These are phyloP conservation scores for Floccularia luteovirens DNA, from an alignment of 768 basidiomycete genomes.

Conservation along the genomic window DNA sequence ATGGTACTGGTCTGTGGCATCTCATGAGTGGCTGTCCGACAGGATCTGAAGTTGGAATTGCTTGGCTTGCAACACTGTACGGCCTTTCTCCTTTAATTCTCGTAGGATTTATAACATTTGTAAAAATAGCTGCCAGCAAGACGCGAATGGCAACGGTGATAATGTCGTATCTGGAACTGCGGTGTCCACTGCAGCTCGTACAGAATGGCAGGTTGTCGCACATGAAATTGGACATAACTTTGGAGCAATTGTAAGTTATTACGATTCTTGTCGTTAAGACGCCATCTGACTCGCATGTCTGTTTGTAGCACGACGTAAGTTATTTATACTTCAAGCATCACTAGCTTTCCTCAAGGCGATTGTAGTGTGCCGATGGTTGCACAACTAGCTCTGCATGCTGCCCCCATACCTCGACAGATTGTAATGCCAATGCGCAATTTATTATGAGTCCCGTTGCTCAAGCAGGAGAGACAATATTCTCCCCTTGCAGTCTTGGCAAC, in stretches of 20 bases:
- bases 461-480: conserved; percentile 60
- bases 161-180: conserved; percentile 71
- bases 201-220: conserved; percentile 78
- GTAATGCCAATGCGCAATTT: conserved; percentile 59
- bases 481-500: conserved; percentile 76
- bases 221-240: conserved; percentile 88
- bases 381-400: conserved; percentile 56
- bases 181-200: conserved; percentile 68
- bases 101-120: conserved; percentile 4
- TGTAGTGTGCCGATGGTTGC: conserved; percentile 61
- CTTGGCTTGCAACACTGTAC: conserved; percentile 78
- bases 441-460: conserved; percentile 83
- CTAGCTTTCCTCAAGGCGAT: conserved; percentile 6
- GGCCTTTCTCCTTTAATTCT: conserved; percentile 11
- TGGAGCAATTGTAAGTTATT: conserved; percentile 69
- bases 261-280: no score
- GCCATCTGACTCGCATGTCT: conserved; percentile 9
- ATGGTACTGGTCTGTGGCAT: conserved; percentile 81
- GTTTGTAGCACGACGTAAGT: conserved; percentile 49
- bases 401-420: conserved; percentile 50
- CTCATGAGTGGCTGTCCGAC: conserved; percentile 80
- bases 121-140: conserved; percentile 44
- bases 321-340: conserved; percentile 2
- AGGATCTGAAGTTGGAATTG: conserved; percentile 80
- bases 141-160: conserved; percentile 33